Base-by-base conservation (phyloP, 1,139 yeast species). In the Candida frijolesensis region DNA sequence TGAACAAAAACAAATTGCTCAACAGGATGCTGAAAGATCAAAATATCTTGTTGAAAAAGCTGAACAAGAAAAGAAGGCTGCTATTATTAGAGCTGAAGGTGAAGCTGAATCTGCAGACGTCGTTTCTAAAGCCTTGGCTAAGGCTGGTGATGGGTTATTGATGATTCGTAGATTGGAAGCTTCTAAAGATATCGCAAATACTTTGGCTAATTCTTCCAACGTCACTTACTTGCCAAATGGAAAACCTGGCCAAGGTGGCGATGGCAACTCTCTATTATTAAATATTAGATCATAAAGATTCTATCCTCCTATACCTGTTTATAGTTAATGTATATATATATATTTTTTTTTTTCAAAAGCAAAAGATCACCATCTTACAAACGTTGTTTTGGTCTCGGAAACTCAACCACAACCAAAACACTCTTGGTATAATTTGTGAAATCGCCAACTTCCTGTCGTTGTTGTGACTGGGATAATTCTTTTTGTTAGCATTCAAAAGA, bases 31-130 rank as follows among this genome's bases (percentile, higher is more conserved):
- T 22, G 99, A 95, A 74, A 83, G 99, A 61, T 97, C 98, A 52
- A 87, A 89, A 64, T 95, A 84, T 68, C 79, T 91, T 54, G 99
- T 95, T 48, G 97, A 92, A 66, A 89, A 87, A 70, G 99, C 99
- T 4, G 98, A 94, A 70, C 99, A 95, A 72, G 98, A 94, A 71
- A 84, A 96, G 68, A 92, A 87, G 68, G 99, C 99, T 4, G 79
- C 89, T 50, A 91, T 95, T 61, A 94, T 94, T 58, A 84, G 98
- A 61, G 99, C 99, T 25, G 99, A 95, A 72, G 99, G 99, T 71
- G 99, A 95, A 73, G 99, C 99, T 42, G 99, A 95, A 71, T 90
- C 96, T 51, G 99, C 98, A 7, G 99, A 94, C 56, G 85, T 87
- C 54, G 96, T 95, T 57, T 90, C 97, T 45, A 90, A 86, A 71